These are phyloP conservation scores for Xenoacremonium recifei DNA, from an alignment of 2,329 filamentous ascomycete species.

Conservation along the genomic window DNA sequence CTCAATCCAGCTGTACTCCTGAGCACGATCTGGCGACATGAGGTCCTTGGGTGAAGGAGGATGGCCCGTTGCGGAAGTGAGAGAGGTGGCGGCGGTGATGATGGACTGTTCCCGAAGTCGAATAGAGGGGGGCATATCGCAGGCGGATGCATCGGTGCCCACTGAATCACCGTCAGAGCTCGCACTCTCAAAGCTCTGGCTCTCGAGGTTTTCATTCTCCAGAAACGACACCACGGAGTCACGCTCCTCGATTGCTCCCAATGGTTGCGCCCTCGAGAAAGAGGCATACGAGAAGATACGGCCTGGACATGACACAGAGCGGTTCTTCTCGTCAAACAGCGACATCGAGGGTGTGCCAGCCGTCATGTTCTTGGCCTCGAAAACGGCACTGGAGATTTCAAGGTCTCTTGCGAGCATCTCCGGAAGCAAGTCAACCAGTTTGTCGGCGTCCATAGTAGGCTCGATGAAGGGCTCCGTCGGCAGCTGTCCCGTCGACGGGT, in stretches of 20 bases:
- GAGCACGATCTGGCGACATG: conserved; percentile 14
- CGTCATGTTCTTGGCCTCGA: conserved; percentile 51
- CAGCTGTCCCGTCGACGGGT: conserved; percentile 19
- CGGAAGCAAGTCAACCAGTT: conserved; percentile 47
- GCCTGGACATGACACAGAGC: conserved; percentile 13
- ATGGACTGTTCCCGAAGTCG: conserved; percentile 34
- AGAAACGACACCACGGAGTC: conserved; percentile 36
- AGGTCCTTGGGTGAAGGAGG: conserved; percentile 25
- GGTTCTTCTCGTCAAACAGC: conserved; percentile 28
- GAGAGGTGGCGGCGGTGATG: conserved; percentile 35
- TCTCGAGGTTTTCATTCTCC: conserved; percentile 18
- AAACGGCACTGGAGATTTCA: conserved; percentile 46
- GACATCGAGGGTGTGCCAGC: conserved; percentile 44
- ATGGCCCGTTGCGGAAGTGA: conserved; percentile 29
- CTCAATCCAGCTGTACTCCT: conserved; percentile 37
- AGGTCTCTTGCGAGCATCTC: conserved; percentile 56
- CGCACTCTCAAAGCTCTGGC: conserved; percentile 20
- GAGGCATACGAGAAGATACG: conserved; percentile 18
- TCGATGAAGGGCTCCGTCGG: conserved; percentile 26
- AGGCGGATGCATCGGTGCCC: conserved; percentile 30
- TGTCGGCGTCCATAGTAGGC: conserved; percentile 11
- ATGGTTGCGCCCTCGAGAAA: conserved; percentile 24
- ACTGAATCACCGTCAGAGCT: conserved; percentile 34
- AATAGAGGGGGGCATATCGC: conserved; percentile 31
- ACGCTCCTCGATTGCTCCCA: conserved; percentile 36